phyloP scores from a whole-genome alignment of 2,329 filamentous ascomycete genomes.

The Talaromyces sp. region DNA sequence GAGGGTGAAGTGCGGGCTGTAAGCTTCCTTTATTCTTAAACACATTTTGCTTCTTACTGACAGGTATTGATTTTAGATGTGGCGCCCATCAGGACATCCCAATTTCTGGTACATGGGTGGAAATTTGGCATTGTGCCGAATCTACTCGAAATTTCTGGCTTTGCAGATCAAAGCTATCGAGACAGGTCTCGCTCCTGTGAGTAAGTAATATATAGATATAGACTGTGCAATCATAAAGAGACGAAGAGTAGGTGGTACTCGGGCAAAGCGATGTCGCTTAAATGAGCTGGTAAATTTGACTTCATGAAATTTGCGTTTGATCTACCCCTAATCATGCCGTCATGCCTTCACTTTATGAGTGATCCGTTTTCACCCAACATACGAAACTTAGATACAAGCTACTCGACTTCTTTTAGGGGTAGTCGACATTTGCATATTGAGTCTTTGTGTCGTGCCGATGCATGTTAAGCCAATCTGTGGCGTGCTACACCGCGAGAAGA shows the following conservation, averaged over 20 bases:
- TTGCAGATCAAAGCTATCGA: constrained; percentile 50
- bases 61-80: constrained; percentile 30
- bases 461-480: not conserved
- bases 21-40: constrained; percentile 16
- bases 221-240: too few species aligned
- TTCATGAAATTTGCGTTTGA: not conserved
- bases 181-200: constrained; percentile 31
- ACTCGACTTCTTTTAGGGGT: not conserved
- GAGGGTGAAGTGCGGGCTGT: constrained; percentile 53
- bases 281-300: not conserved
- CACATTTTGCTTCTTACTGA: not conserved
- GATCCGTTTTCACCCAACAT: not conserved
- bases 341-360: not conserved
- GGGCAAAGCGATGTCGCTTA: not conserved
- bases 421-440: not conserved
- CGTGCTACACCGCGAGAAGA: not conserved
- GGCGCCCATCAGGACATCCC: constrained; percentile 59
- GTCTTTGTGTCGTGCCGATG: not conserved
- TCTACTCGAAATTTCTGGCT: constrained; percentile 54
- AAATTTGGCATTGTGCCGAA: constrained; percentile 60
- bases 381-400: not conserved
- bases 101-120: constrained; percentile 66
- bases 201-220: not conserved
- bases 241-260: too few species aligned
- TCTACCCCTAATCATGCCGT: not conserved